These are phyloP conservation scores for Terfezia claveryi DNA, from an alignment of 495 filamentous ascomycete genomes.

Conservation along the genomic window DNA sequence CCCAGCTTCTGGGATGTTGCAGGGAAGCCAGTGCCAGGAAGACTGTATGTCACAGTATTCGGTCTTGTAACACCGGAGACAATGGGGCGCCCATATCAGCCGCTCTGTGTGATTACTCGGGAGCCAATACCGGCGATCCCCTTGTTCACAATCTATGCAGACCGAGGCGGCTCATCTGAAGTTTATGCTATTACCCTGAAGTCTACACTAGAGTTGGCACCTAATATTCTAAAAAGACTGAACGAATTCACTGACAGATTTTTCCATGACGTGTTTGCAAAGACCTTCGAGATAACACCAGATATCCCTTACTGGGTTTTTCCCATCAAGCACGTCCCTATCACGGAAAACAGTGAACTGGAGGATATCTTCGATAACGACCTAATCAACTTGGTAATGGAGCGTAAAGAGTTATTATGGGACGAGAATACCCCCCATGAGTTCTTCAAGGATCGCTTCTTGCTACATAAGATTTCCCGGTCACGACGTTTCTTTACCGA, in stretches of 20 bases:
- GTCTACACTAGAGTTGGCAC: conserved; percentile 16
- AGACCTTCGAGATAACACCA: conserved; percentile 42
- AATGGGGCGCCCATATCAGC: conserved; percentile 37
- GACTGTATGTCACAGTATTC: conserved; percentile 44
- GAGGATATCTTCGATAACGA: conserved; percentile 33
- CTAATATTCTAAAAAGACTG: conserved; percentile 28
- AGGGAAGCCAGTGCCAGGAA: conserved; percentile 27
- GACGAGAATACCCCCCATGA: conserved; percentile 29
- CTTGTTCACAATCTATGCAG: conserved; percentile 47
- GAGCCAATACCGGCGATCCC: conserved; percentile 41
- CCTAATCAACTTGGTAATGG: conserved; percentile 29
- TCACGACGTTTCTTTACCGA: conserved; percentile 31
- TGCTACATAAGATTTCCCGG: conserved; percentile 57
- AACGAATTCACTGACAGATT: conserved; percentile 49
- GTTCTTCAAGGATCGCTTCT: conserved; percentile 39
- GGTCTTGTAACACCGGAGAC: conserved; percentile 34
- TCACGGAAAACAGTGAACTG: conserved; percentile 9
- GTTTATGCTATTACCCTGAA: conserved; percentile 27
- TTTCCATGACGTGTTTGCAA: conserved; percentile 78
- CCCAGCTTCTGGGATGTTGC: conserved; percentile 46
- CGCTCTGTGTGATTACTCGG: conserved; percentile 53
- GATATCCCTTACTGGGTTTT: conserved; percentile 64
- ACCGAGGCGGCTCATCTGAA: conserved; percentile 32
- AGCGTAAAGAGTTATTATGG: conserved; percentile 28
- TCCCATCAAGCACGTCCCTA: conserved; percentile 26